These are phyloP conservation scores for Chlamydomonas asymmetrica DNA, from an alignment of 139 green algal species.

Conservation along the genomic window DNA sequence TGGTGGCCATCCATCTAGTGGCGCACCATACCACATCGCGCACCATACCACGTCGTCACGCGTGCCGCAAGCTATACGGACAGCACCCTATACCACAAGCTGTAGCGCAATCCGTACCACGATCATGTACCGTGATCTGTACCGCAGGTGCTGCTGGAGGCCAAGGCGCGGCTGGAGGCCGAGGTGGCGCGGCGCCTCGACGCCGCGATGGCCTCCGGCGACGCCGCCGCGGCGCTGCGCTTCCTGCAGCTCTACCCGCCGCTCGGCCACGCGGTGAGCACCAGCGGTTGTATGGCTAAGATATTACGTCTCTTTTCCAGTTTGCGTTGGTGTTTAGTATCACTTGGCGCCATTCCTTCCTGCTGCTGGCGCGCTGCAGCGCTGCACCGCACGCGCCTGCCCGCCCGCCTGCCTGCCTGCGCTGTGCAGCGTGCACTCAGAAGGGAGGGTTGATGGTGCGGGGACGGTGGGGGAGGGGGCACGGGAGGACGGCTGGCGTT, in stretches of 20 bases:
- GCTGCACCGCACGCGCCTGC: no score
- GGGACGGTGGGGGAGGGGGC: not conserved
- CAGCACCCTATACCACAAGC: not conserved
- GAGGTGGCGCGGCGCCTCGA: constrained; percentile 63
- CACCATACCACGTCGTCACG: no score
- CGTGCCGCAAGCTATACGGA: no score
- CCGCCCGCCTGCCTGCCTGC: no score
- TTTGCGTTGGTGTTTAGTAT: no score
- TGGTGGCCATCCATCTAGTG: no score
- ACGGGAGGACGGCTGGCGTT: not conserved
- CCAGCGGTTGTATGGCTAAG: not conserved
- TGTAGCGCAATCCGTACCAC: not conserved
- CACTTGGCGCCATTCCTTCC: no score
- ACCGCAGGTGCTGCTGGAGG: constrained; percentile 73
- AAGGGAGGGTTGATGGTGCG: not conserved
- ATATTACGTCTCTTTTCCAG: no score
- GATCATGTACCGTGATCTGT: not conserved
- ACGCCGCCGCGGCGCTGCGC: constrained; percentile 72
- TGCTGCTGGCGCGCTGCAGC: no score
- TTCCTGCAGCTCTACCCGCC: constrained; percentile 81
- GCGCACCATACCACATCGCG: no score
- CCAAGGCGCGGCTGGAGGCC: constrained; percentile 60
- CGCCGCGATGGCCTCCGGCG: constrained; percentile 52
- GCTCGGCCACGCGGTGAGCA: constrained; percentile 62
- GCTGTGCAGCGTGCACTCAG: not conserved